Base-by-base conservation (phyloP, 2,329 filamentous ascomycete species). In the Cercospora janseana region DNA sequence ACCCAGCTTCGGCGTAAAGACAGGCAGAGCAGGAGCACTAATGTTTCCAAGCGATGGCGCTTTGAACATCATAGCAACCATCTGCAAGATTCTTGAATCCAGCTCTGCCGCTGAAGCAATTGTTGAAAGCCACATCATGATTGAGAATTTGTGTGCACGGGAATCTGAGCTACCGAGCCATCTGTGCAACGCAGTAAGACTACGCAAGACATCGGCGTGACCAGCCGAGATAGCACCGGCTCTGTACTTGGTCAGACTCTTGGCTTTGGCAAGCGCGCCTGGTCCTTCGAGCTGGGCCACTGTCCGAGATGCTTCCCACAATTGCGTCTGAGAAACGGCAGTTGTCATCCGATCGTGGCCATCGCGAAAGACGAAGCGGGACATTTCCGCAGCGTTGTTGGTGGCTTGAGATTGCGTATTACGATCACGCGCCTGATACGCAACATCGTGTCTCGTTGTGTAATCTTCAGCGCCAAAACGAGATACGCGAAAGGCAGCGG, bases 11-110 rank as follows among this genome's bases (percentile, higher is more conserved):
- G 43, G 43, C 43, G 20, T 18, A 12, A 46, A 46, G 2, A 10
- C 31, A 5, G 4, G 15, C 6, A 24, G 4, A 9, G 20, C 10
- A 5, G 43, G 43, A 28, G 8, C 4, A n/a, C 6, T 15, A 1
- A 37, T 15, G 12, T 16, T 16, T 1, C 21, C 43, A 24, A 46
- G 21, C 7, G 23, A 21, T 3, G 21, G 13, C 15, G 29, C 12
- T 31, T 46, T 46, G 43, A 37, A 27, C 5, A 26, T 15, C 29
- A 46, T 23, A 9, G n/a, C 63, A 1, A 83, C 57, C 0, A 71
- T 64, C 32, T 70, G 66, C 1, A 81, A 37, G 0, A 75, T 35
- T 0, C 61, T 56, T 60, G 76, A 70, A n/a, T 76, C 62, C 1
- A 64, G 62, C 21, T 66, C 55, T 0, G 60, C 20, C 0, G 66